Conservation (phyloP, 208 protist species). For the Trypanosoma melophagium region DNA sequence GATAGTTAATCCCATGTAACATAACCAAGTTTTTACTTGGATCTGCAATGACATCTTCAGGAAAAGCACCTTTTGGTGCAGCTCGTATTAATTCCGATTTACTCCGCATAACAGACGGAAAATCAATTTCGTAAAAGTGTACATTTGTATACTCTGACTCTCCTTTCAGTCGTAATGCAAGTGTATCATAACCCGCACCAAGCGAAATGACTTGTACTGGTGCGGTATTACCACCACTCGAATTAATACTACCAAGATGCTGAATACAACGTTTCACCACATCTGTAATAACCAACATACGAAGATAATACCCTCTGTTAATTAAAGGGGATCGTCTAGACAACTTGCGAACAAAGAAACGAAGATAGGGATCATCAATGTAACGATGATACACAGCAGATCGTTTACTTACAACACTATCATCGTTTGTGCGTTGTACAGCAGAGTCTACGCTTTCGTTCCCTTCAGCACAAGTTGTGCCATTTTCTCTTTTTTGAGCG, state of each 20-base stretch:
- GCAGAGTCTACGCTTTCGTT: constrained; percentile 57
- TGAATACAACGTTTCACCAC: constrained; percentile 48
- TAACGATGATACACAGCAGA: constrained; percentile 78
- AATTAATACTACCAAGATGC: constrained; percentile 15
- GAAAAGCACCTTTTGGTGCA: constrained; percentile 56
- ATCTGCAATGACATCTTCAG: constrained; percentile 33
- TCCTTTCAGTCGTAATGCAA: constrained; percentile 53
- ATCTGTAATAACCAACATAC: constrained; percentile 83
- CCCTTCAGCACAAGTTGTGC: background rate
- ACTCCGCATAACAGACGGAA: constrained; percentile 70
- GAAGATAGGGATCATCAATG: constrained; percentile 73
- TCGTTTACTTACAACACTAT: constrained; percentile 89
- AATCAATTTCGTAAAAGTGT: constrained; percentile 83
- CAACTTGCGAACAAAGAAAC: constrained; percentile 80
- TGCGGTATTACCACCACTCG: background rate
- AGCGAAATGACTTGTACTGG: constrained; percentile 83
- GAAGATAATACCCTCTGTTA: constrained; percentile 89
- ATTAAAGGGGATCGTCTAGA: constrained; percentile 83
- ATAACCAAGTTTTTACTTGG: constrained; percentile 12
- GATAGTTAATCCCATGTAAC: constrained; percentile 44
- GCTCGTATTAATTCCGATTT: constrained; percentile 71
- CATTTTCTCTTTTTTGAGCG: constrained; percentile 39
- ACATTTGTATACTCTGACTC: constrained; percentile 25
- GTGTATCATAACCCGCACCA: constrained; percentile 88
- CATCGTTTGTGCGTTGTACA: constrained; percentile 92